Evolutionary conservation across 2,329 filamentous ascomycete species (phyloP), one percentile per base, ranked within the genome.

Genomic region (Penicillium brevicompactum): DNA sequence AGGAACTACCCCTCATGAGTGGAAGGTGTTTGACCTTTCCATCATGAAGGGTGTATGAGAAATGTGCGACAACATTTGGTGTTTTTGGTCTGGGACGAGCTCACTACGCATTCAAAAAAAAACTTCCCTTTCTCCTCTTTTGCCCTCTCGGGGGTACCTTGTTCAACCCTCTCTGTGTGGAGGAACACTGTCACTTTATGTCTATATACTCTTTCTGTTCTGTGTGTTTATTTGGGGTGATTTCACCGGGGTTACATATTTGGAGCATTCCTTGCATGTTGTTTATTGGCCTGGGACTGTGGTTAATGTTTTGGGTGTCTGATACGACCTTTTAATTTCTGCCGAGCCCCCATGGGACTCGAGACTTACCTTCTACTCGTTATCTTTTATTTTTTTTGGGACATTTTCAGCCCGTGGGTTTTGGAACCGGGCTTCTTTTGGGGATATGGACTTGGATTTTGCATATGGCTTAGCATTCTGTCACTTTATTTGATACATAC

Each of bases 1-100:
- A 73, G 68, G 56, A 71, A 76, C 59, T 79, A 75, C 55, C 65
- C 65, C 58, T 62, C 51, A n/a, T 64, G 51, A 55, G 27, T 13
- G 46, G 6, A 14, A 7, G 5, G 34, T 13, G 11, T 18, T 46
- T 32, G 45, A 22, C 16, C 43, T 75, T 72, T 50, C 62, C 60
- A 53, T 57, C 38, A 43, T 51, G 50, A 64, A 58, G 54, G 62
- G 48, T 58, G 44, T 64, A 65, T 64, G 61, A 65, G 60, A 65
- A 59, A 66, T 62, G 56, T 60, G 56, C 60, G 50, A 57, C 57
- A 56, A 63, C 51, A 61, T 60, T 52, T 49, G 53, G 42, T 51
- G 24, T 51, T 51, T 49, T 60, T 60, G 51, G 60, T 62, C 53
- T 56, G 49, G 56, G 60, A 58, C 49, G 60, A 64, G 60, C 50